phyloP scores from a whole-genome alignment of 225 moss, liverwort and hornwort genomes.

The Anthoceros angustus region DNA sequence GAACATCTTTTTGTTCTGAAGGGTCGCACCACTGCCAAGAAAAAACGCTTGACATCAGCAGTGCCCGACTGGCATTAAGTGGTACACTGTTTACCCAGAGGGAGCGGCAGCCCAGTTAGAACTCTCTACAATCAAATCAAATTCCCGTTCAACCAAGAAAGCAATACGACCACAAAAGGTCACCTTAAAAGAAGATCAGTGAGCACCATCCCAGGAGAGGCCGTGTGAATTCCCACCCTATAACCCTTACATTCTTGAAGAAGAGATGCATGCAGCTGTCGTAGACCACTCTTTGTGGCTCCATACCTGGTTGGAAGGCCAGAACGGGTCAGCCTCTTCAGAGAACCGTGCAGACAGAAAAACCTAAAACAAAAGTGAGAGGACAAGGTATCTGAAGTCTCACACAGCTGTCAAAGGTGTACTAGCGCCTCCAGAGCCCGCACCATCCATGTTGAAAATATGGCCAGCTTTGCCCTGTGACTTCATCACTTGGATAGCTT shows the following conservation, averaged over 20 bases:
- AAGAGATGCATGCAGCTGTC: conserved; percentile 64
- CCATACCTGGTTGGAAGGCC: conserved; percentile 39
- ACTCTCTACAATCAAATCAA: background rate
- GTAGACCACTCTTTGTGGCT: conserved; percentile 84
- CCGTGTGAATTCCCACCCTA: conserved; percentile 81
- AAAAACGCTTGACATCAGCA: conserved; percentile 1
- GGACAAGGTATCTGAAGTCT: background rate
- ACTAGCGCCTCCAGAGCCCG: conserved; percentile 89
- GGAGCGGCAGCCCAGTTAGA: background rate
- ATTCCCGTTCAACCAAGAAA: background rate
- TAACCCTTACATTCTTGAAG: conserved; percentile 71
- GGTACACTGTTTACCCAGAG: background rate
- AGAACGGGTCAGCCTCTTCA: conserved; percentile 9
- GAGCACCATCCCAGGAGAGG: conserved; percentile 95
- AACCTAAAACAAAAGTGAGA: background rate
- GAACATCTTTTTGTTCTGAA: conserved; percentile 86
- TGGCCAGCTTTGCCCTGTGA: conserved; percentile 35
- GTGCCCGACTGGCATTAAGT: background rate
- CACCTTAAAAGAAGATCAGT: conserved; percentile 85
- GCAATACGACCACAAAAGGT: background rate
- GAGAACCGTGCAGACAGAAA: background rate
- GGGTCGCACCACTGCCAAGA: conserved; percentile 52
- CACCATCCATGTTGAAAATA: conserved; percentile 72
- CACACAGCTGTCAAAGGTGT: conserved; percentile 84
- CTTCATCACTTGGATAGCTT: conserved; percentile 87